Evolutionary conservation across 495 filamentous ascomycete genomes (phyloP).

Genomic region (Aspergillus ostianus): DNA sequence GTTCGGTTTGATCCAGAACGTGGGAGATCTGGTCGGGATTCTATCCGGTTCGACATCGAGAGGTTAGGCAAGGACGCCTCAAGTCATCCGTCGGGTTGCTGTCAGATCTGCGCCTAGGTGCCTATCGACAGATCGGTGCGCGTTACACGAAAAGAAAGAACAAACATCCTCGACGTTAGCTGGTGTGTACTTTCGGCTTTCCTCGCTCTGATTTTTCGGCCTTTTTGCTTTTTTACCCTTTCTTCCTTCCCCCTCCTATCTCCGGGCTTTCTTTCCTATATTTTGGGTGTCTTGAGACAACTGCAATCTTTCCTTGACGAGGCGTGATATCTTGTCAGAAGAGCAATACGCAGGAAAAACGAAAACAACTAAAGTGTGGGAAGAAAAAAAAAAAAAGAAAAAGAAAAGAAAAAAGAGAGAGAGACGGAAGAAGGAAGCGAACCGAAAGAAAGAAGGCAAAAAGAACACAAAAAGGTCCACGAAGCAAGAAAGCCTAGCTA

Average conservation of each 20-base stretch:
- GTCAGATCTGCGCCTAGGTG: conserved; percentile 30
- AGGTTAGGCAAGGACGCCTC: conserved; percentile 18
- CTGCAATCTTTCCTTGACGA: background rate
- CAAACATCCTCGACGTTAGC: conserved; percentile 42
- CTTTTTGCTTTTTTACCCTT: conserved; percentile 6
- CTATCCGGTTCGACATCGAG: conserved; percentile 7
- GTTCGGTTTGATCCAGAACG: conserved; percentile 10
- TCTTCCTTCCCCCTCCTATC: background rate
- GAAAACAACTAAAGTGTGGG: no score
- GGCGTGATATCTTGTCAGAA: background rate
- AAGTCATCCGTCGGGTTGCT: conserved; percentile 25
- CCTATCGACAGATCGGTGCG: conserved; percentile 29
- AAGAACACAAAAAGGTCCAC: background rate
- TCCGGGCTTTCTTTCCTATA: background rate
- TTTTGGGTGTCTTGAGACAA: background rate
- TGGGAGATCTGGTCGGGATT: conserved; percentile 7
- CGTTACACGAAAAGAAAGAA: conserved; percentile 36
- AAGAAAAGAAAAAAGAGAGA: background rate
- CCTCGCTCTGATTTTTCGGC: conserved; percentile 10
- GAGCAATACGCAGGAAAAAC: background rate
- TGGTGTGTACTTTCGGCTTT: conserved; percentile 31
- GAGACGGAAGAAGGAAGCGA: conserved; percentile 8
- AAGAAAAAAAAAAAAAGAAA: background rate
- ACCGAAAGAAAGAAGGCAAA: conserved; percentile 13
- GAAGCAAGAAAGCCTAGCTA: conserved; percentile 1